phyloP scores from a whole-genome alignment of 345 rosid species.

The Syzygium grande region DNA sequence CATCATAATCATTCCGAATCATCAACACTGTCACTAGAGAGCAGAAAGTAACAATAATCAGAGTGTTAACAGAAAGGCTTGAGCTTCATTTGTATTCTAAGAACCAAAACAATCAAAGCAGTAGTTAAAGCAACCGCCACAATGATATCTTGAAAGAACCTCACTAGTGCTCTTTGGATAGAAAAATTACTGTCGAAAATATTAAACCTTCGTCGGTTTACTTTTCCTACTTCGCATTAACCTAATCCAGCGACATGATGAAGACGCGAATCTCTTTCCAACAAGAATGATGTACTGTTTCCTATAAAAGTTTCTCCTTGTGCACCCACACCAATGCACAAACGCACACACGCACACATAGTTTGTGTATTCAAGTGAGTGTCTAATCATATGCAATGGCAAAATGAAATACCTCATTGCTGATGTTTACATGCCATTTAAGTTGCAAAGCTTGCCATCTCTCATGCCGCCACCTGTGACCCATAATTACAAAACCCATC shows the following conservation, averaged over 20 bases:
- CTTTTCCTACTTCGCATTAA: neutral
- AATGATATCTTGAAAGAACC: neutral
- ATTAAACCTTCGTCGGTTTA: neutral
- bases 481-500: slow-evolving; percentile 85
- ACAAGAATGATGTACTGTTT: neutral
- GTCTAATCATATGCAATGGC: neutral
- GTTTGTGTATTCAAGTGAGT: neutral
- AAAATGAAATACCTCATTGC: slow-evolving; percentile 44
- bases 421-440: slow-evolving; percentile 66
- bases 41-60: neutral
- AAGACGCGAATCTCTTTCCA: neutral
- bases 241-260: neutral
- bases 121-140: neutral
- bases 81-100: neutral
- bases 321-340: neutral
- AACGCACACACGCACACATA: no score
- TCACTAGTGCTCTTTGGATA: neutral
- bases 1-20: neutral
- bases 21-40: neutral
- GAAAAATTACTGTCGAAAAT: neutral
- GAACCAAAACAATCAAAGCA: neutral
- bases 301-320: neutral
- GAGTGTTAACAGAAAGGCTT: neutral
- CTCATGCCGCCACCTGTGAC: slow-evolving; percentile 96
- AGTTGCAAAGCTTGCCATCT: slow-evolving; percentile 85